Base-by-base conservation (phyloP, 2,329 filamentous ascomycete genomes). In the Ophiocordyceps sinensis region DNA sequence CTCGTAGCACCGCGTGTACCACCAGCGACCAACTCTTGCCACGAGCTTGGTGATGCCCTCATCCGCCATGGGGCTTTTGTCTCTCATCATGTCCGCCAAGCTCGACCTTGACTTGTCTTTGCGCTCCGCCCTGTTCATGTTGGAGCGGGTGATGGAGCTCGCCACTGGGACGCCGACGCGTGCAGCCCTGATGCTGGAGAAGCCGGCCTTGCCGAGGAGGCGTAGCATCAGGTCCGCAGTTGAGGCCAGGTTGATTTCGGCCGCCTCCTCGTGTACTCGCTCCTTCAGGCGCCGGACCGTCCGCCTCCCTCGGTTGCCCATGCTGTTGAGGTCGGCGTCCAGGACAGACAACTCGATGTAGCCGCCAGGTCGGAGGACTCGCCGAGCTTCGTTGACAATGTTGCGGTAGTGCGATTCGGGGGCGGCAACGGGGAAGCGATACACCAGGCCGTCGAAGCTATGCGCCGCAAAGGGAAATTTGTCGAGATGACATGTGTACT, bases 1-100 rank as follows among this genome's bases (percentile, higher is more conserved):
- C 61, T 95, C 89, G 58, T 95, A 96, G 66, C 89, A 95, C 40
- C 83, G 77, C 10, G 78, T 84, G 61, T 94, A 96, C 91, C 91
- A 98, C 86, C 89, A 96, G 36, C 91, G 75, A 2, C 87, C 89
- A 11, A 96, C 89, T 47, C 79, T 82, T 14, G 87, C 82, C 19
- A 96, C 87, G 71, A 94, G 94, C 54, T 85, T 88, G 13, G 86
- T 85, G 54, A 96, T 94, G 49, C 78, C 81, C 54, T 87, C 85
- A 49, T 94, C 86, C 19, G 82, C 81, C 13, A 73, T 67, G 0
- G 76, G 69, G n/a, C 75, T 73, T 30, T 79, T 71, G 48, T 85
- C 79, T 28, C 71, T 77, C 61, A 86, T 81, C 63, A 86, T 77
- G 53, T 87, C 82, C 1, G 78, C 77, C 1, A 87, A 65, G 47